Evolutionary conservation across 139 green algal genomes (phyloP), one percentile per base, ranked within the genome.

Genomic region (Pseudopediastrum boryanum): DNA sequence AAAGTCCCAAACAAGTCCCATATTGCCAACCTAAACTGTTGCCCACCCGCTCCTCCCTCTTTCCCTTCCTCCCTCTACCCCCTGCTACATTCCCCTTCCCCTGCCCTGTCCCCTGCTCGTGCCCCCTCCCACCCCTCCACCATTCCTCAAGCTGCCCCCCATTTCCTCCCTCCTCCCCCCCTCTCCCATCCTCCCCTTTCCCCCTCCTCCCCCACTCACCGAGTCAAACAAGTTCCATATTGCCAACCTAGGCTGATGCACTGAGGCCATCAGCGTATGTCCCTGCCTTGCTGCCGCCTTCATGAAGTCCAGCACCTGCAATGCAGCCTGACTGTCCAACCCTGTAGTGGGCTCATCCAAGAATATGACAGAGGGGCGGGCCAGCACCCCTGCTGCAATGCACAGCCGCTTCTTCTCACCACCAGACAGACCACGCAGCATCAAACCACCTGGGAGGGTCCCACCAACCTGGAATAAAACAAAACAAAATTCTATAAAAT

Each of bases 221-320:
- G 63, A 59, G 66, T 98, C 93, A 69, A 98, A 91, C 69, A 95
- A 84, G 38, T 54, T 74, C 68, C 92, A 98, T 54, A 98, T 93
- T 54, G 81, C 88, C 68, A 68, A 78, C 42, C 93, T 83, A 8
- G 93, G 92, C 79, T 97, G 93, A 82, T 97, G 93, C 75, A 97
- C 90, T 50, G 83, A 86, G 2, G 77, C 77, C 1, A 96, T 61
- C 23, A 97, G 81, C 0, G 89, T 96, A 71, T 91, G 79, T 5
- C 86, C 89, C 29, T 88, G 38, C 77, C 91, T 85, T 3, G 90
- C 89, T 81, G 80, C 88, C 38, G 31, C 56, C 48, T 73, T 77
- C 35, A 83, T 13, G 58, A 75, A 88, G 35, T 54, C 31, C 27
- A 48, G 31, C 51, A 94, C 85, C 65, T 86, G 90, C 10, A 91